Base-by-base conservation (phyloP, 495 filamentous ascomycete genomes). In the Glonium stellatum region DNA sequence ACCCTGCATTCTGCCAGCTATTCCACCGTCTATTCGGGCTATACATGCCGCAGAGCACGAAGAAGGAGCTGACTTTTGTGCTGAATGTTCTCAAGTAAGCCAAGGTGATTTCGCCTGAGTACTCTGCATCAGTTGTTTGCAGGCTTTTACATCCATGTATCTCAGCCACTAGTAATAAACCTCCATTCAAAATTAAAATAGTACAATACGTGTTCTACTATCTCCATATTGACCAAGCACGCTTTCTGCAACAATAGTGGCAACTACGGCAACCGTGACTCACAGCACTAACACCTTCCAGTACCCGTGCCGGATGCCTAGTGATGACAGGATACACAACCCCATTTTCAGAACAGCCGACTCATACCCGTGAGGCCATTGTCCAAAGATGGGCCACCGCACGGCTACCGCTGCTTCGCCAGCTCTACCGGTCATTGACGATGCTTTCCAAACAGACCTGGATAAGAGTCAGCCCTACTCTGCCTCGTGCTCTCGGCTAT, bases 401-500 rank as follows among this genome's bases (percentile, higher is more conserved):
- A 1, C 60, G 66, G 12, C 52, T 74, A 5, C 69, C 69, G 1
- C 55, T 67, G 2, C 47, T 71, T 35, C 64, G 71, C 19, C 59
- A 64, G 46, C 59, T 74, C 18, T 52, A 55, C 34, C 49, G 60
- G n/a, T 63, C 64, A 4, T 37, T 74, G 9, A 71, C 69, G 12
- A 57, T 65, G 50, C 57, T 74, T 5, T 41, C 46, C 10, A 71
- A 71, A 27, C 70, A 76, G 13, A 72, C 75, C 18, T 93, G 85
- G 83, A 66, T 82, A 0, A 78, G 78, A 19, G 78, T 79, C 11
- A 84, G 80, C 54, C 79, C 86, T 0, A 78, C 80, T 0, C 73
- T 86, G 5, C 73, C 74, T 13, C 73, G 75, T 4, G 66, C 87
- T 0, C 75, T 86, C 15, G 86, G 84, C 6, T 89, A 84, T 59